Conservation (phyloP, 208 protist species). For the Acanthamoeba castellanii region DNA sequence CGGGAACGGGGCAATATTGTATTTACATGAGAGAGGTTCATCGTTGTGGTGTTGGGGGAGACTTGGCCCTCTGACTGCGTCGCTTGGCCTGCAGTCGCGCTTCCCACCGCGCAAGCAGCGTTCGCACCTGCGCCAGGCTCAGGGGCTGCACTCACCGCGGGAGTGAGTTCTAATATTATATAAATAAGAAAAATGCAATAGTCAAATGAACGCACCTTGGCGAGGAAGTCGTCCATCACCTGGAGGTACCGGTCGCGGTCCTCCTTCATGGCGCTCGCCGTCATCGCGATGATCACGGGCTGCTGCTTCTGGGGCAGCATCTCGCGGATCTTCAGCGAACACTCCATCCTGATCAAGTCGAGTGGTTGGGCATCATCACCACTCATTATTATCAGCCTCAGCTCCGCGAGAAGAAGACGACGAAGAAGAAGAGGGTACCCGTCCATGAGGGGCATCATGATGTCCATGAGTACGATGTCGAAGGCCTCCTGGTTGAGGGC, state of each 20-base stretch:
- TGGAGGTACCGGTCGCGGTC: constrained; percentile 24
- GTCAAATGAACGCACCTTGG: neutral
- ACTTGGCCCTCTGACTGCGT: neutral
- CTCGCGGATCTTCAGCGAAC: neutral
- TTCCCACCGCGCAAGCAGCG: neutral
- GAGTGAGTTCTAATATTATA: too few species aligned
- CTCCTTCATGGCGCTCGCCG: constrained; percentile 34
- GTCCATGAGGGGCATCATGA: constrained; percentile 49
- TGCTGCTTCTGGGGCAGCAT: neutral
- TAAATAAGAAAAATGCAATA: too few species aligned
- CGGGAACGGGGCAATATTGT: too few species aligned
- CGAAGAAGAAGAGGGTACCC: neutral
- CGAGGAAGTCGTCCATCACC: constrained; percentile 42
- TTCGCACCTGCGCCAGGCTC: neutral
- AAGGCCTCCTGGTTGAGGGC: neutral
- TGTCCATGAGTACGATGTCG: constrained; percentile 4
- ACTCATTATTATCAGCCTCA: too few species aligned
- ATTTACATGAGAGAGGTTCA: too few species aligned
- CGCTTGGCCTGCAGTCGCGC: neutral
- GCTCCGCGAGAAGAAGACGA: neutral
- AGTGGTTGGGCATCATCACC: too few species aligned
- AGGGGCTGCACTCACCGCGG: neutral
- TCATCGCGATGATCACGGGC: constrained; percentile 17
- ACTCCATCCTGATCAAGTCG: neutral
- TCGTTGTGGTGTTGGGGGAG: too few species aligned